Evolutionary conservation across 1,139 yeast species (phyloP).

Genomic region (Lodderomyces beijingensis): DNA sequence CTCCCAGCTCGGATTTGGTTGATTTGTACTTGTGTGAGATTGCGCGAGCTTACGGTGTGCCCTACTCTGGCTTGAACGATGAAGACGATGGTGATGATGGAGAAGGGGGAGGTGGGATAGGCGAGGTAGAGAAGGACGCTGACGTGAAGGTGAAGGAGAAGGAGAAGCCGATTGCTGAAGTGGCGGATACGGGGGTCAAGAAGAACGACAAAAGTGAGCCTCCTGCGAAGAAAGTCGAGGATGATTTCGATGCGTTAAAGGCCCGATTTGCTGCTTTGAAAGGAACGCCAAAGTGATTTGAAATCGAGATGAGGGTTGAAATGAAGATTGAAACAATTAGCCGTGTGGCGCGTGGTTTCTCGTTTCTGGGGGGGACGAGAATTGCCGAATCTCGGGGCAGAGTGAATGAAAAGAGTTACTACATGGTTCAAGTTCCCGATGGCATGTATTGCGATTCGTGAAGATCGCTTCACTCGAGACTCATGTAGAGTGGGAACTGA

Average conservation of each 20-base stretch:
- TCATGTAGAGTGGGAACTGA: too few species aligned
- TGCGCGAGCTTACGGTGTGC: slow-evolving; percentile 74
- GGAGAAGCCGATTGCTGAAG: slow-evolving; percentile 17
- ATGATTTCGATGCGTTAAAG: slow-evolving; percentile 39
- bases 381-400: too few species aligned
- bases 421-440: too few species aligned
- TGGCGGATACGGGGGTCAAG: slow-evolving; percentile 9
- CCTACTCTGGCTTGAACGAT: slow-evolving; percentile 53
- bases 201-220: slow-evolving; percentile 1
- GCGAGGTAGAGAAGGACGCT: slow-evolving; percentile 3
- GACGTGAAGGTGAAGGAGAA: slow-evolving; percentile 8
- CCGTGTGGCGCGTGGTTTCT: too few species aligned
- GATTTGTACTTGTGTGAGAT: slow-evolving; percentile 72
- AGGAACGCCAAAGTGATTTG: slow-evolving; percentile 13
- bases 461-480: too few species aligned
- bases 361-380: too few species aligned
- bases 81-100: slow-evolving; percentile 17
- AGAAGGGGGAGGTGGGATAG: slow-evolving; percentile 18
- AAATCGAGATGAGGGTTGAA: too few species aligned
- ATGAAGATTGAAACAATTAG: too few species aligned
- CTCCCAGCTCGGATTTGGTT: slow-evolving; percentile 67
- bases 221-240: too few species aligned
- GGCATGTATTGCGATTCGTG: too few species aligned
- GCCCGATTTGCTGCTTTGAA: slow-evolving; percentile 47
- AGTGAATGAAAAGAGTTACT: too few species aligned